Evolutionary conservation across 176 grass and related monocot species (phyloP), one percentile per base, ranked within the genome.

Genomic region (Zoysia pacifica): DNA sequence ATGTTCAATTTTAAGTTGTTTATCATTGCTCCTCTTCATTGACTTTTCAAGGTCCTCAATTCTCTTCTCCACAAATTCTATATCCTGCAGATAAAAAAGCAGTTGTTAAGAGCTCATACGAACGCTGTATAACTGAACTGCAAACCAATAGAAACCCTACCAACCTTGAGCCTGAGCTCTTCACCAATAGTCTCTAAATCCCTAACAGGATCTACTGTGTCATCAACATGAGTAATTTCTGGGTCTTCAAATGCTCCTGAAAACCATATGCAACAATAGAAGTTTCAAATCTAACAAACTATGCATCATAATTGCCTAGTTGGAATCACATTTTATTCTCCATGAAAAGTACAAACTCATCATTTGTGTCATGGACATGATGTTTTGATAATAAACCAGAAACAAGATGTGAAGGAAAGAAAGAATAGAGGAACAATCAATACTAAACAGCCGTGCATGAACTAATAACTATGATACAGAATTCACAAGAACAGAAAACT

Each of bases 21-120:
- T 98, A 64, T 98, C 96, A 85, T 98, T 98, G 88, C 96, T 98
- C 79, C 96, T 95, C 84, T 98, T 98, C 96, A 98, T 98, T 79
- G 74, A 69, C 81, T 98, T 98, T 20, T 98, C 92, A 65, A 98
- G 71, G 73, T 98, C 96, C 69, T 94, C 96, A 73, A 91, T 61
- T 81, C 71, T 98, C 50, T 82, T 93, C 35, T 80, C 66, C 74
- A 98, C 78, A 18, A 93, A 98, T 12, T 98, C 96, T 77, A 94
- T 78, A 82, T 98, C 96, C 96, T 98, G 79, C 53, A 81, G 69
- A 88, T 62, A 54, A 53, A 84, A 49, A 58, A 70, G 70, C 55
- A 81, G 69, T 48, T 18, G 62, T 19, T 18, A 51, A 76, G 73
- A 37, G 4, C 48, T 69, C 51, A 2, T 72, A 58, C n/a, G 51